Evolutionary conservation across 192 early-diverging fungal genomes (phyloP).

Genomic region (Coemansia sp.): DNA sequence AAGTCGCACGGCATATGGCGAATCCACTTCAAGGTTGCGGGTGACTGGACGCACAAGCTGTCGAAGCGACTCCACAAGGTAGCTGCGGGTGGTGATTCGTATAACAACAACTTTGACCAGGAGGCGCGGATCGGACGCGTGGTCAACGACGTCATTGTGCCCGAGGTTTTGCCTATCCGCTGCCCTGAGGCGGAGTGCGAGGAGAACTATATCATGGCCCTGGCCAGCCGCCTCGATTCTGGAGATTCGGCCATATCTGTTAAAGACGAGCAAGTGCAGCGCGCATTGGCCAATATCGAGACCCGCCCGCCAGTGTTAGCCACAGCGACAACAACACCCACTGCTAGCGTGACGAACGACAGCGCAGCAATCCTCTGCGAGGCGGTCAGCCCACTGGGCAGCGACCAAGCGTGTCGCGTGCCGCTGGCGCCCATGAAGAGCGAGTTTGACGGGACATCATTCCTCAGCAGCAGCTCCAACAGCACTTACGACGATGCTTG

Average conservation of each 20-base stretch:
- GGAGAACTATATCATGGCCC: constrained; percentile 40
- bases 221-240: constrained; percentile 44
- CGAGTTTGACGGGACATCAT: constrained; percentile 37
- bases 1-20: constrained; percentile 55
- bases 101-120: constrained; percentile 51
- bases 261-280: background rate
- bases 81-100: constrained; percentile 45
- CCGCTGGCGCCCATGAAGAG: constrained; percentile 36
- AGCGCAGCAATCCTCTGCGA: constrained; percentile 11
- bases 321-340: background rate
- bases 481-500: constrained; percentile 43
- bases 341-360: background rate
- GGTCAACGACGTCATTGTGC: constrained; percentile 40
- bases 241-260: constrained; percentile 35
- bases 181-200: constrained; percentile 31
- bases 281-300: background rate
- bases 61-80: constrained; percentile 62
- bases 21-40: constrained; percentile 76
- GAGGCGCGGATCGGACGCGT: constrained; percentile 53
- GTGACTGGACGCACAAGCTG: constrained; percentile 73
- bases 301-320: background rate
- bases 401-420: constrained; percentile 25
- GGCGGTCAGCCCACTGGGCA: constrained; percentile 28
- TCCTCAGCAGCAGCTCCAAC: constrained; percentile 34
- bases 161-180: constrained; percentile 37